These are phyloP conservation scores for Pseudogymnoascus sp. DNA, from an alignment of 2,329 filamentous ascomycete genomes.

Conservation along the genomic window DNA sequence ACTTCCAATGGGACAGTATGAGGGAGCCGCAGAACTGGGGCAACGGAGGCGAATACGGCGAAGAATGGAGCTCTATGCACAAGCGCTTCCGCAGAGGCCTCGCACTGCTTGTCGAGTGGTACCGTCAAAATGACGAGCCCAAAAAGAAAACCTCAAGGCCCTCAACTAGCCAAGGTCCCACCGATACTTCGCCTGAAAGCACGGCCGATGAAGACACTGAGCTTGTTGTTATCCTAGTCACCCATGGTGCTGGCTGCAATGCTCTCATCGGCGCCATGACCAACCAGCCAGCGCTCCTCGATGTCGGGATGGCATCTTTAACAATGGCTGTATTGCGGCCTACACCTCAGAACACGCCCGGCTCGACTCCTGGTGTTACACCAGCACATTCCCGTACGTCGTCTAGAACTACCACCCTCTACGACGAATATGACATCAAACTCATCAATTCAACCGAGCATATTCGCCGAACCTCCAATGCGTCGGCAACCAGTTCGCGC, in stretches of 20 bases:
- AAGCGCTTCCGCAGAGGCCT: conserved; percentile 75
- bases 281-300: conserved; percentile 81
- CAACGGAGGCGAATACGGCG: conserved; percentile 76
- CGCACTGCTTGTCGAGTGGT: conserved; percentile 76
- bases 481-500: conserved; percentile 32
- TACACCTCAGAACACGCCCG: conserved; percentile 18
- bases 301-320: conserved; percentile 82
- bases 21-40: conserved; percentile 72
- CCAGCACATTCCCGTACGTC: conserved; percentile 34
- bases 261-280: conserved; percentile 88
- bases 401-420: conserved; percentile 37
- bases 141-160: conserved; percentile 45
- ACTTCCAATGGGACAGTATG: conserved; percentile 95
- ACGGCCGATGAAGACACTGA: conserved; percentile 60
- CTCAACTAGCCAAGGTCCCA: conserved; percentile 30
- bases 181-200: conserved; percentile 33
- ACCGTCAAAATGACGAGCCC: conserved; percentile 50
- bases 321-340: conserved; percentile 71
- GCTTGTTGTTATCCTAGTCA: conserved; percentile 77
- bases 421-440: conserved; percentile 64
- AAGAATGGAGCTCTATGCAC: conserved; percentile 97
- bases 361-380: conserved; percentile 18
- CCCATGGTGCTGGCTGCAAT: conserved; percentile 93
- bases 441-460: conserved; percentile 71
- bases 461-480: conserved; percentile 41